Conservation (phyloP, 2,329 filamentous ascomycete genomes). For the Bipolaris zeicola region DNA sequence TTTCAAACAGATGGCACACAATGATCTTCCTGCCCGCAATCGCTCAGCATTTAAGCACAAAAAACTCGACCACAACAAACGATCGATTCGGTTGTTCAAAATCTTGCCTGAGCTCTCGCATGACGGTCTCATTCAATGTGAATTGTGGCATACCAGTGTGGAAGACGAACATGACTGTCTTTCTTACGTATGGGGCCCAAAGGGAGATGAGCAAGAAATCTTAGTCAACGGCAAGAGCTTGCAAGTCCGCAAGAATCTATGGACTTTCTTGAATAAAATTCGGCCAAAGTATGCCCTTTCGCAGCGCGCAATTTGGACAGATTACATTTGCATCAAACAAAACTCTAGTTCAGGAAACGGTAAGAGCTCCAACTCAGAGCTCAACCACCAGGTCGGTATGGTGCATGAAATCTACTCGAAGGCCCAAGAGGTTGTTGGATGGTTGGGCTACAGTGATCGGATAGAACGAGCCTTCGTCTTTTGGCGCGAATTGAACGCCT, state of each 20-base stretch:
- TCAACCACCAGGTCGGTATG: too few species aligned
- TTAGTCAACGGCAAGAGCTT: slow-evolving; percentile 8
- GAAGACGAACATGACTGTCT: slow-evolving; percentile 12
- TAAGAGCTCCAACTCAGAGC: too few species aligned
- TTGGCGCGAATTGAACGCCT: neutral
- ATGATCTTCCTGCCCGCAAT: too few species aligned
- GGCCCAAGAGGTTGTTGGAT: neutral
- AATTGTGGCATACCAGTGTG: neutral
- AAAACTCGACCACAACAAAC: slow-evolving; percentile 6
- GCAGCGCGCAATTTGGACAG: slow-evolving; percentile 26
- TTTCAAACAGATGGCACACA: too few species aligned
- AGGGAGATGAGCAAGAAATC: neutral
- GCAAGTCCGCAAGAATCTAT: slow-evolving; percentile 14
- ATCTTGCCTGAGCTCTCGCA: slow-evolving; percentile 4
- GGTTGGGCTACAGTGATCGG: neutral
- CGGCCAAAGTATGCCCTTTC: neutral
- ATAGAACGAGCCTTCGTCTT: neutral
- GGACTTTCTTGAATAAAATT: slow-evolving; percentile 9
- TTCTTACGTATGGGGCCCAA: slow-evolving; percentile 18
- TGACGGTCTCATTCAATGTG: neutral
- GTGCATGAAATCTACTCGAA: neutral
- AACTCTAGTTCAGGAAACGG: too few species aligned
- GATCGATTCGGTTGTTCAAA: slow-evolving; percentile 10
- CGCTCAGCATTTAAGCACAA: too few species aligned
- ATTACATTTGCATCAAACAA: slow-evolving; percentile 38